Evolutionary conservation across 2,329 filamentous ascomycete genomes (phyloP).

Genomic region (Colletotrichum zoysiae): DNA sequence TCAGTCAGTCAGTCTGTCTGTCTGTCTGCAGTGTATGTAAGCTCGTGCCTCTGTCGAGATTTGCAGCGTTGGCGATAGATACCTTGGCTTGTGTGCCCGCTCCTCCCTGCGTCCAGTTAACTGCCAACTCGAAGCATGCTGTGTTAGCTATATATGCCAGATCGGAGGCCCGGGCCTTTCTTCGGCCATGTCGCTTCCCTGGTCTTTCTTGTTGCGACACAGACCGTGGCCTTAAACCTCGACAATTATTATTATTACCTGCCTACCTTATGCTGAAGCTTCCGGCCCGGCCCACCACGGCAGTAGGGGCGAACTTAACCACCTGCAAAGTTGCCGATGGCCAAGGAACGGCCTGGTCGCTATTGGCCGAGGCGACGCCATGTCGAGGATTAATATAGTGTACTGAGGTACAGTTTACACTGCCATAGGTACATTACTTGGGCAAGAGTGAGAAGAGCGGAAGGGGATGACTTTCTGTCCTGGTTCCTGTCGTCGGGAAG

Average conservation of each 20-base stretch:
- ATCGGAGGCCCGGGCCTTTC: not conserved
- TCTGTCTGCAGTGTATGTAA: not conserved
- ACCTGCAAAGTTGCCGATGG: not conserved
- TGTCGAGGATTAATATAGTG: not conserved
- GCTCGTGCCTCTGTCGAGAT: not conserved
- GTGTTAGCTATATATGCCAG: no score
- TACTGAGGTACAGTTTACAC: not conserved
- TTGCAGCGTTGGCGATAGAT: not conserved
- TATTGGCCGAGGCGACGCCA: not conserved
- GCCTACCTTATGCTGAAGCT: not conserved
- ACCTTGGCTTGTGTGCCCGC: not conserved
- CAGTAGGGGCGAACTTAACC: not conserved
- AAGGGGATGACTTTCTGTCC: conserved; percentile 21
- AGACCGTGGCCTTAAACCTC: no score
- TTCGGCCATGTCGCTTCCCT: not conserved
- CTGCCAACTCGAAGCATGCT: not conserved
- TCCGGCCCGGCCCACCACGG: not conserved
- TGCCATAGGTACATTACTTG: not conserved
- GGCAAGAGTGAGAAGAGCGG: not conserved
- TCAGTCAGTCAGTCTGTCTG: no score
- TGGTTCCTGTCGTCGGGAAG: not conserved
- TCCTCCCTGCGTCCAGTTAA: not conserved
- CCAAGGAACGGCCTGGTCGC: conserved; percentile 20
- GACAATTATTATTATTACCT: not conserved
- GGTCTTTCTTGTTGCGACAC: not conserved